These are phyloP conservation scores for Eutypa lata DNA, from an alignment of 2,329 filamentous ascomycete species.

Conservation along the genomic window DNA sequence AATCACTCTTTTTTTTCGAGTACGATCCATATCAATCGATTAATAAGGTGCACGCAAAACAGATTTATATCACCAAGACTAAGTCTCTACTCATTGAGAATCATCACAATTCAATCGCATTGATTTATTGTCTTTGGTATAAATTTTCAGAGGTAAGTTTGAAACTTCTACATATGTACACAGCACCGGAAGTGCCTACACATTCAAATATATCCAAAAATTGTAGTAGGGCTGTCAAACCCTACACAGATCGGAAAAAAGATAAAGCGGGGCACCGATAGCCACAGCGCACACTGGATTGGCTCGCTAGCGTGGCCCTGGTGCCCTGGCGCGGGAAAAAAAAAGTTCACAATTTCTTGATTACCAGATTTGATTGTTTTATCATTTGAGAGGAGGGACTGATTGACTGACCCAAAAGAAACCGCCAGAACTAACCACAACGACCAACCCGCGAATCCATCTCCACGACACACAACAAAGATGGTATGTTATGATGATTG, in stretches of 20 bases:
- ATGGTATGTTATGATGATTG: constrained; percentile 48
- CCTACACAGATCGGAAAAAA: not conserved
- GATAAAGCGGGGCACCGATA: not conserved
- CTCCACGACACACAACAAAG: constrained; percentile 50
- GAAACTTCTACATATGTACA: too few species aligned
- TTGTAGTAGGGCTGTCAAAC: not conserved
- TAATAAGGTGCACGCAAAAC: not conserved
- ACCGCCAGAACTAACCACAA: constrained; percentile 42
- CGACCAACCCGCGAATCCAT: constrained; percentile 52
- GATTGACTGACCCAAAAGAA: constrained; percentile 34
- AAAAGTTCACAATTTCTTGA: constrained; percentile 2
- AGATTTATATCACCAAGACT: not conserved
- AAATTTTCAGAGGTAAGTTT: not conserved
- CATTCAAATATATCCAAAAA: too few species aligned
- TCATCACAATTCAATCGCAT: not conserved
- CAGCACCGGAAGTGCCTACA: too few species aligned
- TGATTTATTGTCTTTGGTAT: not conserved
- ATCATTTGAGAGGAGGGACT: constrained; percentile 44
- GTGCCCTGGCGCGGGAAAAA: not conserved
- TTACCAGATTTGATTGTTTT: constrained; percentile 19
- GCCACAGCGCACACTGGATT: not conserved
- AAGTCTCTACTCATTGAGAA: not conserved
- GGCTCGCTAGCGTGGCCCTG: constrained; percentile 1
- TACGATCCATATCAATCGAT: not conserved
- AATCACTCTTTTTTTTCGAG: not conserved